Evolutionary conservation across 2,329 filamentous ascomycete species (phyloP).

Genomic region (Sphaerulina musiva): DNA sequence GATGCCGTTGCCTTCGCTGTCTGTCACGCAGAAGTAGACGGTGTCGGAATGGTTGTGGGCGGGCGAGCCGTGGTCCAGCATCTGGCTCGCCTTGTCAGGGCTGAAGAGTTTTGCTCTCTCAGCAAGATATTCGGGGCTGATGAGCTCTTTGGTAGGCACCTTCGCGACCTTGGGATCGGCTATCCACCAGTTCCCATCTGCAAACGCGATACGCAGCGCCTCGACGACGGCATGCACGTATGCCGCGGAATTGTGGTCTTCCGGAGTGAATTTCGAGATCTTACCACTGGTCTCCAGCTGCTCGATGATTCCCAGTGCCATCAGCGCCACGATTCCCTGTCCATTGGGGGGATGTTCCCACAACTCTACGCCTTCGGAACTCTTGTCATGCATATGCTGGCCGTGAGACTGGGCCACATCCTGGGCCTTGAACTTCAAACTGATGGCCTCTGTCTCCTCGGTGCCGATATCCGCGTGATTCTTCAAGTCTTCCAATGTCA

Average conservation of each 20-base stretch:
- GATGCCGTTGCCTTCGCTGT: constrained; percentile 77
- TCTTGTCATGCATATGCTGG: constrained; percentile 40
- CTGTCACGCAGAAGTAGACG: constrained; percentile 85
- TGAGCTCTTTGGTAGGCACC: constrained; percentile 63
- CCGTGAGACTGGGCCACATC: constrained; percentile 52
- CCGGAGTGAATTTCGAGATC: constrained; percentile 62
- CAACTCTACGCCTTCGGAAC: constrained; percentile 61
- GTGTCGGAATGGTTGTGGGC: constrained; percentile 84
- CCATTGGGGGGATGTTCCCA: constrained; percentile 98
- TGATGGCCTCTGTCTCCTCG: constrained; percentile 79
- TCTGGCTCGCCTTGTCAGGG: constrained; percentile 45
- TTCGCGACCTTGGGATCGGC: constrained; percentile 68
- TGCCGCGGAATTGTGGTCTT: constrained; percentile 72
- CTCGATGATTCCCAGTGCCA: constrained; percentile 87
- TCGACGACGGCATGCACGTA: constrained; percentile 80
- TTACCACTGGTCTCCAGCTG: constrained; percentile 69
- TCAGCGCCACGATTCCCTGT: constrained; percentile 88
- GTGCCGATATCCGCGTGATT: constrained; percentile 67
- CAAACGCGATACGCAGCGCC: constrained; percentile 79
- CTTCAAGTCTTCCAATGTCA: constrained; percentile 73
- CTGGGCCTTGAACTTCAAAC: constrained; percentile 50
- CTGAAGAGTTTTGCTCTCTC: constrained; percentile 60
- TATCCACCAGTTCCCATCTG: constrained; percentile 85
- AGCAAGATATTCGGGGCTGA: constrained; percentile 68
- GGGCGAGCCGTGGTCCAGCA: constrained; percentile 67